Evolutionary conservation across 2,329 filamentous ascomycete genomes (phyloP).

Genomic region (Huntiella savannae): DNA sequence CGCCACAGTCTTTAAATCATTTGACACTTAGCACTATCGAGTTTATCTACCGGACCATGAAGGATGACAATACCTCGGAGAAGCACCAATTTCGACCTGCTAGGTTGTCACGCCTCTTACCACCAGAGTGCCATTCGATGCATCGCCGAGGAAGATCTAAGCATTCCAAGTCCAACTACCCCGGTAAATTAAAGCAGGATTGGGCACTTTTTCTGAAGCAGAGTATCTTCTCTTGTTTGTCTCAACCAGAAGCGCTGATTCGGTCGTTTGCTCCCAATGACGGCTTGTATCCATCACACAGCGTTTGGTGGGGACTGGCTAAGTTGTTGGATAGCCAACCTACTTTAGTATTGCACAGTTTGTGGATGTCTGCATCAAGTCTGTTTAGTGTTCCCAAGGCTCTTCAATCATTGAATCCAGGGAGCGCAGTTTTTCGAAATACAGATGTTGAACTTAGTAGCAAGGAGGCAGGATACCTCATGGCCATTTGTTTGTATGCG

Average conservation of each 20-base stretch:
- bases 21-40: slow-evolving; percentile 38
- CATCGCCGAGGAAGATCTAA: slow-evolving; percentile 18
- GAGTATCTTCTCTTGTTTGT: slow-evolving; percentile 43
- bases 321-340: slow-evolving; percentile 37
- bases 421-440: slow-evolving; percentile 20
- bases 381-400: slow-evolving; percentile 36
- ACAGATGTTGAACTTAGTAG: slow-evolving; percentile 24
- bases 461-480: slow-evolving; percentile 30
- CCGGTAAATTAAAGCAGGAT: slow-evolving; percentile 21
- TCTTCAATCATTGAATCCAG: slow-evolving; percentile 22
- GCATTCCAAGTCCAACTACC: slow-evolving; percentile 14
- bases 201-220: slow-evolving; percentile 46
- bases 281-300: slow-evolving; percentile 38
- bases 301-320: slow-evolving; percentile 43
- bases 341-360: slow-evolving; percentile 40
- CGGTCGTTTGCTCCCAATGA: slow-evolving; percentile 36
- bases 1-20: slow-evolving; percentile 37
- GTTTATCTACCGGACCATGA: slow-evolving; percentile 40
- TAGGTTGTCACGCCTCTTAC: slow-evolving; percentile 5
- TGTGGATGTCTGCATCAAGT: slow-evolving; percentile 41
- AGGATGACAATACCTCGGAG: slow-evolving; percentile 36
- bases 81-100: slow-evolving; percentile 15
- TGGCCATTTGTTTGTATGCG: slow-evolving; percentile 44
- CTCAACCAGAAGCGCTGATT: slow-evolving; percentile 34
- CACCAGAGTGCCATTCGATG: slow-evolving; percentile 3